A percentile compares a stretch with the other conserved stretches of the same genome.
Conservation (phyloP, 768 basidiomycete species). For the Suillus sp. region DNA sequence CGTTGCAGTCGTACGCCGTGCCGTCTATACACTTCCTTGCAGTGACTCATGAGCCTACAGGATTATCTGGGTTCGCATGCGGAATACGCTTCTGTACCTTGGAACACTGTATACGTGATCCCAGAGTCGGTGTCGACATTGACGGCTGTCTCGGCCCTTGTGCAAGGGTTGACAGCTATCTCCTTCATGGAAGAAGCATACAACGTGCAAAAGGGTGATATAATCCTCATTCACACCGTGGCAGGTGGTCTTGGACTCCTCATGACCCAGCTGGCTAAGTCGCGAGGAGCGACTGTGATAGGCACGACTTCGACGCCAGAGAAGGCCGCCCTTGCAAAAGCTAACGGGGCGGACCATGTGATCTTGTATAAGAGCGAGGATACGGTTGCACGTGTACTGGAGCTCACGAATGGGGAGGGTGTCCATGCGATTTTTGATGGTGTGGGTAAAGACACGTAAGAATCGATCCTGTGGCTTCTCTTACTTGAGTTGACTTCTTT, state of each 20-base stretch:
- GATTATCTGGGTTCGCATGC: constrained; percentile 56
- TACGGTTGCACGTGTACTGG: constrained; percentile 69
- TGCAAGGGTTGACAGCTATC: constrained; percentile 80
- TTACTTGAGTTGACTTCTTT: constrained; percentile 10
- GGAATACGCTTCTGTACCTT: constrained; percentile 70
- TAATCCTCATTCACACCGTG: constrained; percentile 84
- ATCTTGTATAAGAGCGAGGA: constrained; percentile 79
- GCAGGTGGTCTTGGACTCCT: constrained; percentile 86
- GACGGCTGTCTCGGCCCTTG: constrained; percentile 63
- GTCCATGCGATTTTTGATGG: constrained; percentile 92
- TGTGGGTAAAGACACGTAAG: constrained; percentile 92
- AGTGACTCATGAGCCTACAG: constrained; percentile 32
- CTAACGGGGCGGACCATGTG: constrained; percentile 84
- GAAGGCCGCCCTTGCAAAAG: constrained; percentile 80
- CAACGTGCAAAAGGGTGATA: constrained; percentile 76
- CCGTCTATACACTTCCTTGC: background rate
- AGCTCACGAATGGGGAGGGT: constrained; percentile 77
- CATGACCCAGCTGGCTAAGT: constrained; percentile 67
- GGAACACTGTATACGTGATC: constrained; percentile 62
- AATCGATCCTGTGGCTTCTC: constrained; percentile 28
- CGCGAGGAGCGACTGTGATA: constrained; percentile 84
- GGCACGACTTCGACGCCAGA: constrained; percentile 86
- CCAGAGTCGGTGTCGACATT: constrained; percentile 61
- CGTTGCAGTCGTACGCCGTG: constrained; percentile 63
- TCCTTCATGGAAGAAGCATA: constrained; percentile 86